Evolutionary conservation across 2,329 filamentous ascomycete species (phyloP), one percentile per base, ranked within the genome.

Genomic region (Trichoderma guizhouense): DNA sequence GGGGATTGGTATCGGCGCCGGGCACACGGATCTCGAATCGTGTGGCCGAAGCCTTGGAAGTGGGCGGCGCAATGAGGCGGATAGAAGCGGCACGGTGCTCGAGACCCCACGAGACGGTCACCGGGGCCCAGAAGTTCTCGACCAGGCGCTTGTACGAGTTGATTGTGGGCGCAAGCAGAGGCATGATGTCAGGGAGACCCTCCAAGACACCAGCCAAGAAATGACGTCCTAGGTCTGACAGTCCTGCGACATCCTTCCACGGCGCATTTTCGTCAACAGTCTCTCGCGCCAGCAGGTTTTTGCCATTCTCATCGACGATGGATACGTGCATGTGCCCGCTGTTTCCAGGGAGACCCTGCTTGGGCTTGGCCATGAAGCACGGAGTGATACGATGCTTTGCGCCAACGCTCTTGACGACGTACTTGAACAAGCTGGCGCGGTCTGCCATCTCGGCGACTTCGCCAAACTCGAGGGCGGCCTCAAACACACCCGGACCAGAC

Each of bases 71-170:
- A 75, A 99, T 98, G 39, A 99, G 83, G 21, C 96, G 89, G 75
- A 99, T 92, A 0, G 93, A 97, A 0, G 96, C 95, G 6, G 94
- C 95, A 73, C 96, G 93, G 81, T 99, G 95, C 82, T 98, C 96
- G 6, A 98, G 84, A 1, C 96, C 96, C 96, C 96, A 99, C 0
- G 94, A 97, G 0, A 98, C 96, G 0, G 95, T 98, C 7, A 99
- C 96, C 0, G 96, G 96, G 0, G 96, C 96, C 96, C 96, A 99
- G 83, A 98, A 98, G 83, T 98, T 98, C 85, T 99, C 96, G 3
- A 99, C 96, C 0, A 99, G 88, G 4, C 96, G 91, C 84, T 99
- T 99, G 86, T 99, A 99, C 73, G 93, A 97, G 86, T 99, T 99
- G 79, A 99, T 89, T 1, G 94, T 99, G 0, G 96, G 96, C 1